These are phyloP conservation scores for Sphenostylis stenocarpa DNA, from an alignment of 306 rosid genomes.

Conservation along the genomic window DNA sequence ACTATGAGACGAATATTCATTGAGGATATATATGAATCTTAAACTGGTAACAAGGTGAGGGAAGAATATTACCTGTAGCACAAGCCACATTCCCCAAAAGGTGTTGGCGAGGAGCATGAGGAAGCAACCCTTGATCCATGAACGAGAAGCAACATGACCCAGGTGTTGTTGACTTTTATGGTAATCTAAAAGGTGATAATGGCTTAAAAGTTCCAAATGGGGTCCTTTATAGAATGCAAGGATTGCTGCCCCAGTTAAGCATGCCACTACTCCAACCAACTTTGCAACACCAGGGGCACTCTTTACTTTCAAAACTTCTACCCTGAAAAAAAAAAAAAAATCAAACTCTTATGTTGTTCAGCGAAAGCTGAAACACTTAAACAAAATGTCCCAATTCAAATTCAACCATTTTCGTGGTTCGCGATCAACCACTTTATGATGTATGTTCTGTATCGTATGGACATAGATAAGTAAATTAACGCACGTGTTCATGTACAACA, in stretches of 20 bases:
- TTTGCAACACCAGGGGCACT: conserved; percentile 63
- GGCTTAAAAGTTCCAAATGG: conserved; percentile 36
- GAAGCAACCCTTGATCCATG: conserved; percentile 87
- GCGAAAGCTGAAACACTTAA: background rate
- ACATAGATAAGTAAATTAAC: background rate
- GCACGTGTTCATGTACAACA: background rate
- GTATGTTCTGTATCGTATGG: background rate
- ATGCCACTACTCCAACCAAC: conserved; percentile 60
- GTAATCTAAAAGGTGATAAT: conserved; percentile 41
- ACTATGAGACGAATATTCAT: background rate
- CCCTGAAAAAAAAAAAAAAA: conserved; percentile 49
- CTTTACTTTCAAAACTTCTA: conserved; percentile 62
- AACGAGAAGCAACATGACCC: conserved; percentile 28
- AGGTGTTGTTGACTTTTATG: conserved; percentile 23
- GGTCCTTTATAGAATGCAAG: conserved; percentile 85
- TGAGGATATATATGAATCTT: background rate
- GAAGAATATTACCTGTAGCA: conserved; percentile 56
- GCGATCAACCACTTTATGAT: background rate
- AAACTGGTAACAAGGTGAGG: background rate
- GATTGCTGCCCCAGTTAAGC: conserved; percentile 60
- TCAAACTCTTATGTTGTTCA: background rate
- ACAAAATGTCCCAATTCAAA: background rate
- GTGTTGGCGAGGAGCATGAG: conserved; percentile 72
- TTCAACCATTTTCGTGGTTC: background rate
- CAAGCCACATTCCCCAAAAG: conserved; percentile 79